Evolutionary conservation across 2,329 filamentous ascomycete genomes (phyloP).

Genomic region (Fusarium subglutinans): DNA sequence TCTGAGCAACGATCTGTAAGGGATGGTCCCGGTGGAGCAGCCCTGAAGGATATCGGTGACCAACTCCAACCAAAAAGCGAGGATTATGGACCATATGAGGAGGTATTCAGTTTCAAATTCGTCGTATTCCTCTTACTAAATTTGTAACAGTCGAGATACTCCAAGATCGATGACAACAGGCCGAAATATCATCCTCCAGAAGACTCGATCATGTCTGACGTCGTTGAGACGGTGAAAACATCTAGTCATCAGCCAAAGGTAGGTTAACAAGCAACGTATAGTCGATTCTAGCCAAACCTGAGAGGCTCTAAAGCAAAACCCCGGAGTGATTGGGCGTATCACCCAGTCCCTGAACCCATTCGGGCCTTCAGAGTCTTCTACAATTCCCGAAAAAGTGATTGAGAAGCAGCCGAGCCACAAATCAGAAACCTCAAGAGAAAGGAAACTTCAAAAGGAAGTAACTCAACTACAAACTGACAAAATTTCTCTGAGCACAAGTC

Average conservation of each 20-base stretch:
- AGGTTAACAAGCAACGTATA: rapidly evolving
- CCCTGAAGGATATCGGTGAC: background rate
- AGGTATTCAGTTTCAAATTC: background rate
- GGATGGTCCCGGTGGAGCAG: background rate
- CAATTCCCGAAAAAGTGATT: rapidly evolving
- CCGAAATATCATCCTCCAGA: background rate
- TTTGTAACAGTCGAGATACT: background rate
- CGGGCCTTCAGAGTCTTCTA: background rate
- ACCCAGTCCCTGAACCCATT: background rate
- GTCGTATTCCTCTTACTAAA: background rate
- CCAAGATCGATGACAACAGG: background rate
- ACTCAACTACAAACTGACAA: background rate
- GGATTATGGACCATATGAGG: background rate
- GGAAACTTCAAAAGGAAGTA: background rate
- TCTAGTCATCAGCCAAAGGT: background rate
- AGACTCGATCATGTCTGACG: background rate
- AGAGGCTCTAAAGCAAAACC: background rate
- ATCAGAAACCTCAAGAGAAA: background rate
- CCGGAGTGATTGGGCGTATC: background rate
- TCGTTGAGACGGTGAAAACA: background rate
- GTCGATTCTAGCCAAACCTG: background rate
- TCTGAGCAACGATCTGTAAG: background rate
- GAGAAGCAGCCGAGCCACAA: background rate
- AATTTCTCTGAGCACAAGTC: background rate
- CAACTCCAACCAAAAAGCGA: background rate